Evolutionary conservation across 352 stramenopile species (phyloP).

Genomic region (Phytophthora sansomeana): DNA sequence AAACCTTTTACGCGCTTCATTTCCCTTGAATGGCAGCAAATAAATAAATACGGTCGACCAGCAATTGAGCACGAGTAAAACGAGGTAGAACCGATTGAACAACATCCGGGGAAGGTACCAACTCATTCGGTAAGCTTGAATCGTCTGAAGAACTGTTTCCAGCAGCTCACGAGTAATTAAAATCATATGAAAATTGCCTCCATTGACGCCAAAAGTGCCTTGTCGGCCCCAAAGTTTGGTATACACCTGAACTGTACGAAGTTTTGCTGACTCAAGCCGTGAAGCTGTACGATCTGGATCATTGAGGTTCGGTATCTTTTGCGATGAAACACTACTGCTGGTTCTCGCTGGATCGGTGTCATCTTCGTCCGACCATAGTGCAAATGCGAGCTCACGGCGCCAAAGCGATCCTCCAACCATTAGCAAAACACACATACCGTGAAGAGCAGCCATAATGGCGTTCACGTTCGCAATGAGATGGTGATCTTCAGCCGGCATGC

Average conservation of each 20-base stretch:
- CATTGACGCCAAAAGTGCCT: background rate
- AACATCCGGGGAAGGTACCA: constrained; percentile 16
- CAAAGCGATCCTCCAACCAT: background rate
- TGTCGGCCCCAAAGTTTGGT: background rate
- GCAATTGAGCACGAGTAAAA: constrained; percentile 28
- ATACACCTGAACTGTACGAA: background rate
- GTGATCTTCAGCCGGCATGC: too few relatives aligned
- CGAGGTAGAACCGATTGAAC: constrained; percentile 33
- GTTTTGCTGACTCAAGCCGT: background rate
- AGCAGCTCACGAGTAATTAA: background rate
- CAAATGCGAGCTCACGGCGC: background rate
- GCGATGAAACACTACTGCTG: too few relatives aligned
- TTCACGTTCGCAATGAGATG: too few relatives aligned
- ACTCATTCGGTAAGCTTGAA: constrained; percentile 29
- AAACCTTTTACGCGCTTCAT: constrained; percentile 13
- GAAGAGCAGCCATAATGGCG: background rate
- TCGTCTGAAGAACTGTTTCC: constrained; percentile 13
- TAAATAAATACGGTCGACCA: constrained; percentile 13
- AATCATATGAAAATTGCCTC: background rate
- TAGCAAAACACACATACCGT: too few relatives aligned
- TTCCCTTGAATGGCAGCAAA: background rate
- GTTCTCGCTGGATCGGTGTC: background rate
- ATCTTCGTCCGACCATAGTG: background rate
- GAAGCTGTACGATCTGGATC: background rate
- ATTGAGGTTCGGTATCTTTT: background rate